phyloP scores from a whole-genome alignment of 2,329 filamentous ascomycete species.

The Pseudogymnoascus sp. region DNA sequence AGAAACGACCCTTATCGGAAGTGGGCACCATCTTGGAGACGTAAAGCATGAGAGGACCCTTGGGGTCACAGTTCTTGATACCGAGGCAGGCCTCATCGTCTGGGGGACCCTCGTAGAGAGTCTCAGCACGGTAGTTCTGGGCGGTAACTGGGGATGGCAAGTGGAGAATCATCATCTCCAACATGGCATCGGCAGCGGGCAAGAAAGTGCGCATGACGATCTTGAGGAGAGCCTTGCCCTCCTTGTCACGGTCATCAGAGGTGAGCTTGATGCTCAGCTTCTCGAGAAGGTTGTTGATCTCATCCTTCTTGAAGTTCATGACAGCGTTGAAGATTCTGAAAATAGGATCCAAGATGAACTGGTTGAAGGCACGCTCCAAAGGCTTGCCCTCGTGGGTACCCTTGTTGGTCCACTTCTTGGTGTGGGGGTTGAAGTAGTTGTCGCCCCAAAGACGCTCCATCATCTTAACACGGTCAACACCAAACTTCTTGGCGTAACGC shows the following conservation, averaged over 20 bases:
- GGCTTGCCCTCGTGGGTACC: slow-evolving; percentile 74
- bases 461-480: slow-evolving; percentile 99
- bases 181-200: slow-evolving; percentile 90
- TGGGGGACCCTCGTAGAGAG: slow-evolving; percentile 92
- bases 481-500: slow-evolving; percentile 99
- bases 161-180: slow-evolving; percentile 99
- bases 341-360: slow-evolving; percentile 99
- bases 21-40: slow-evolving; percentile 99
- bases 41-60: slow-evolving; percentile 99
- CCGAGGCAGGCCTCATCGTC: slow-evolving; percentile 90
- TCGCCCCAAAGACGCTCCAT: slow-evolving; percentile 99
- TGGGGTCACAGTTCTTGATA: slow-evolving; percentile 98
- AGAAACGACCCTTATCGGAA: slow-evolving; percentile 99
- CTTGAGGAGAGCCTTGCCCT: slow-evolving; percentile 98
- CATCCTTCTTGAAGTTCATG: slow-evolving; percentile 99
- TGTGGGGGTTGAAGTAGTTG: slow-evolving; percentile 99
- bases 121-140: slow-evolving; percentile 97
- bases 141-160: slow-evolving; percentile 92
- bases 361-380: slow-evolving; percentile 98
- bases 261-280: slow-evolving; percentile 95
- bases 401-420: slow-evolving; percentile 99
- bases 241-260: slow-evolving; percentile 79
- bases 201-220: slow-evolving; percentile 98
- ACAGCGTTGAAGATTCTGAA: slow-evolving; percentile 96
- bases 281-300: slow-evolving; percentile 71